These are phyloP conservation scores for Vaccinium corymbosum DNA, from an alignment of 148 eudicot genomes.

Conservation along the genomic window DNA sequence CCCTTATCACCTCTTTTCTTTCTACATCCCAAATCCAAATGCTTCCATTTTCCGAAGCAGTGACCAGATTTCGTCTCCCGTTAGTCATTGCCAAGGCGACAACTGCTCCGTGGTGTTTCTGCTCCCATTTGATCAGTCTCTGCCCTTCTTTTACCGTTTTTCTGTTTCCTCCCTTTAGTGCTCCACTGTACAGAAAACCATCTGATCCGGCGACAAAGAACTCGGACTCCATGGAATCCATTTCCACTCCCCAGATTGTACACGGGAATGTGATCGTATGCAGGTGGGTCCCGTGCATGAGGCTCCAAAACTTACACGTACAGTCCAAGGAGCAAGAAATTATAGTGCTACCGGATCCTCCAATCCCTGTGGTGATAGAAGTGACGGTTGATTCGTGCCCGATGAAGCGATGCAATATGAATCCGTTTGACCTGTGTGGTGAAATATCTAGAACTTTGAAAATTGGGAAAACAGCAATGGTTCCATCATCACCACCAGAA, in stretches of 20 bases:
- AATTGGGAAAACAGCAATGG: constrained; percentile 17
- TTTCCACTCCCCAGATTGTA: constrained; percentile 11
- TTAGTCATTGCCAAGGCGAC: constrained; percentile 6
- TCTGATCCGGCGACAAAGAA: constrained; percentile 26
- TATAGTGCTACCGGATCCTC: constrained; percentile 15
- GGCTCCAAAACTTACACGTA: constrained; percentile 29
- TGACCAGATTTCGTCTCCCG: constrained; percentile 9
- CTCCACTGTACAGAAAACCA: constrained; percentile 20
- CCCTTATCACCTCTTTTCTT: neutral
- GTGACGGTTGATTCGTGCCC: constrained; percentile 22
- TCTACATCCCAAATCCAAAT: constrained; percentile 19
- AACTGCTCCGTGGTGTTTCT: constrained; percentile 11
- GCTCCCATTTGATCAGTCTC: constrained; percentile 5
- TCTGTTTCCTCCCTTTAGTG: constrained; percentile 7
- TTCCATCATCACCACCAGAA: constrained; percentile 28
- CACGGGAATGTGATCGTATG: constrained; percentile 17
- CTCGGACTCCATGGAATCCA: constrained; percentile 20
- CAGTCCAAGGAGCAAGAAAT: constrained; percentile 25
- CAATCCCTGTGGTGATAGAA: constrained; percentile 8
- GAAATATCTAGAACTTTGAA: neutral
- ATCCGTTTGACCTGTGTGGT: neutral
- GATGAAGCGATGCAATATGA: neutral
- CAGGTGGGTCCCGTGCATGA: neutral
- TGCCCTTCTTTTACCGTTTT: neutral
- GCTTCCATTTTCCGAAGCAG: constrained; percentile 22